Evolutionary conservation across 495 filamentous ascomycete genomes (phyloP), one percentile per base, ranked within the genome.

Genomic region (Hyaloscypha hepaticicola): DNA sequence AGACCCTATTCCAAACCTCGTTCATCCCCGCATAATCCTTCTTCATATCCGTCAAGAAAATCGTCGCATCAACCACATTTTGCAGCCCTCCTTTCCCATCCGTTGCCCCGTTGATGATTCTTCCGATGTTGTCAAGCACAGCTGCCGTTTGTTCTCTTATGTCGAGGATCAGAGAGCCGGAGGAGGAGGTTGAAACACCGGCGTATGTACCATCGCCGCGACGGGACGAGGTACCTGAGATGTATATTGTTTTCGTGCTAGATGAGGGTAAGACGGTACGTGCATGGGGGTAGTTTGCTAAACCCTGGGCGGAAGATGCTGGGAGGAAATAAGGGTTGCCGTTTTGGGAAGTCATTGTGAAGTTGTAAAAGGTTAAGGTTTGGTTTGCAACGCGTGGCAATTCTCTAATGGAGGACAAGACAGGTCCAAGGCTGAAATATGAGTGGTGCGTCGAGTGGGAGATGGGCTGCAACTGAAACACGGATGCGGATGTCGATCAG

Each of bases 31-130:
- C 34, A 60, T 60, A 60, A 45, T 60, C 58, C 41, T 60, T 38
- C 41, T 60, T 60, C 58, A 60, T 60, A 60, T 60, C 58, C 21
- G 58, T 60, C 58, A 60, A 50, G 58, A 60, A 60, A 45, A 60
- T 34, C 6, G 58, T 60, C 11, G 58, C 58, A 60, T 60, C 58
- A 29, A 60, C 45, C 14, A 60, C 45, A 26, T 26, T 49, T 26
- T 60, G 38, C 24, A 60, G 19, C 11, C 58, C 58, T 9, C 33
- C 25, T 26, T 60, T 60, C 28, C 58, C 58, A 6, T 50, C 24
- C 38, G 58, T 49, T 14, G 58, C 58, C 26, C 58, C 58, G 19
- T 60, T 26, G 38, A 60, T 60, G 21, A 60, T 45, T 22, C 21
- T 60, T 16, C 45, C 45, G 22, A 60, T 60, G n/a, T 60, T 60